These are phyloP conservation scores for Auricularia sp. DNA, from an alignment of 768 basidiomycete genomes.

Conservation along the genomic window DNA sequence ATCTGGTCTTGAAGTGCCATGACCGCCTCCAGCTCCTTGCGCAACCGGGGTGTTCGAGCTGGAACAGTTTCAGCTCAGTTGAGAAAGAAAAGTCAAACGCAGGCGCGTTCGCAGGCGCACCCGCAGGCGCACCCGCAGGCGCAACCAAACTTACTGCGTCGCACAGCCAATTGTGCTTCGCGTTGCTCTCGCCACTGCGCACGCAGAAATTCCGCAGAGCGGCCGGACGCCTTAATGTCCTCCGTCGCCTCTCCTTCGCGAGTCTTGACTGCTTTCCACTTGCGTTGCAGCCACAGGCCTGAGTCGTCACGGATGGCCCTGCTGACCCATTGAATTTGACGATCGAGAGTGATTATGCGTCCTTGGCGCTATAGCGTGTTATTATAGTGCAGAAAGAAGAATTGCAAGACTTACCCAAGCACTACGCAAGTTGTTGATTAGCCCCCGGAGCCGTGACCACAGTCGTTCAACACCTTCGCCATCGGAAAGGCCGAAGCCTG, in stretches of 20 bases:
- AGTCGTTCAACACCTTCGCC: constrained; percentile 26
- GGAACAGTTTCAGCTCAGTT: background rate
- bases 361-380: background rate
- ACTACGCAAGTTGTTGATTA: background rate
- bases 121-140: background rate
- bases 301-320: constrained; percentile 17
- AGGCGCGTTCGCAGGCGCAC: background rate
- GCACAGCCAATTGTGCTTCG: constrained; percentile 20
- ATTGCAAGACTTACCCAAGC: background rate
- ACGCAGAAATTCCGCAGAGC: constrained; percentile 13
- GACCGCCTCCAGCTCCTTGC: constrained; percentile 24
- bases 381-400: background rate
- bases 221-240: constrained; percentile 12
- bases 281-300: constrained; percentile 23
- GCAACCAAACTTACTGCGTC: constrained; percentile 18
- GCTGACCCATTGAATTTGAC: background rate
- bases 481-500: constrained; percentile 24
- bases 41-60: constrained; percentile 13
- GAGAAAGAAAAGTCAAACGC: too few species aligned
- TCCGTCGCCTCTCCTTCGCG: background rate
- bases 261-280: constrained; percentile 12
- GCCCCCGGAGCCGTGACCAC: constrained; percentile 14
- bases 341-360: too few species aligned
- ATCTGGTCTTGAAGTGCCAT: constrained; percentile 22
- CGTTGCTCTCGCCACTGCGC: constrained; percentile 26